Evolutionary conservation across 1,139 yeast species (phyloP).

Genomic region (Eremothecium cymbalariae): DNA sequence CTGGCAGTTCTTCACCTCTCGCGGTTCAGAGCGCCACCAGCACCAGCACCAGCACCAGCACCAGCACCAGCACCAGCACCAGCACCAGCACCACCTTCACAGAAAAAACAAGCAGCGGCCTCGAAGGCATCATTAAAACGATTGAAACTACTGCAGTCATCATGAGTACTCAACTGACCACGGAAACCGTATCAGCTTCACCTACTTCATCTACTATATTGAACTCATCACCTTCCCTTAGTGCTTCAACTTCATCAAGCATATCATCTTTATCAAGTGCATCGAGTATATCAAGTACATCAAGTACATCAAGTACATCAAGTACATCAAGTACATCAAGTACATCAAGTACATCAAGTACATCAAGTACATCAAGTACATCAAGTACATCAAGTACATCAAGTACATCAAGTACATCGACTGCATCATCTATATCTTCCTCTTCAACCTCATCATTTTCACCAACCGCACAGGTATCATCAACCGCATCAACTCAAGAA

Average conservation of each 20-base stretch:
- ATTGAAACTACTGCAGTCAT: slow-evolving; percentile 3
- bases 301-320: slow-evolving; percentile 6
- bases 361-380: slow-evolving; percentile 8
- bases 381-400: slow-evolving; percentile 8
- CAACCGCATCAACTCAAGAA: slow-evolving; percentile 6
- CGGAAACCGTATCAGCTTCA: not conserved
- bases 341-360: slow-evolving; percentile 8
- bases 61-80: slow-evolving; percentile 5
- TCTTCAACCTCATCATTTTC: slow-evolving; percentile 5
- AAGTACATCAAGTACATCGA: slow-evolving; percentile 6
- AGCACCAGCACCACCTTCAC: slow-evolving; percentile 9
- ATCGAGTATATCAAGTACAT: slow-evolving; percentile 4
- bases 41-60: slow-evolving; percentile 7
- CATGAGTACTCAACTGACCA: too few relatives aligned
- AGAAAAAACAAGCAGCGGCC: too few relatives aligned
- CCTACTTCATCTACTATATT: not conserved
- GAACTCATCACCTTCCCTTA: slow-evolving; percentile 7
- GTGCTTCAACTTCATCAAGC: slow-evolving; percentile 5
- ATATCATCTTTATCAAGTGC: slow-evolving; percentile 5
- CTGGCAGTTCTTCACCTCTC: slow-evolving; percentile 1
- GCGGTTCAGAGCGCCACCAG: slow-evolving; percentile 4
- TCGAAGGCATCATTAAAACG: not conserved
- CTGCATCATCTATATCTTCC: not conserved
- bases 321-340: slow-evolving; percentile 8
- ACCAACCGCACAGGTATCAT: slow-evolving; percentile 5